Evolutionary conservation across 108 stramenopile species (phyloP), one percentile per base, ranked within the genome.

Genomic region (Skeletonema potamos): DNA sequence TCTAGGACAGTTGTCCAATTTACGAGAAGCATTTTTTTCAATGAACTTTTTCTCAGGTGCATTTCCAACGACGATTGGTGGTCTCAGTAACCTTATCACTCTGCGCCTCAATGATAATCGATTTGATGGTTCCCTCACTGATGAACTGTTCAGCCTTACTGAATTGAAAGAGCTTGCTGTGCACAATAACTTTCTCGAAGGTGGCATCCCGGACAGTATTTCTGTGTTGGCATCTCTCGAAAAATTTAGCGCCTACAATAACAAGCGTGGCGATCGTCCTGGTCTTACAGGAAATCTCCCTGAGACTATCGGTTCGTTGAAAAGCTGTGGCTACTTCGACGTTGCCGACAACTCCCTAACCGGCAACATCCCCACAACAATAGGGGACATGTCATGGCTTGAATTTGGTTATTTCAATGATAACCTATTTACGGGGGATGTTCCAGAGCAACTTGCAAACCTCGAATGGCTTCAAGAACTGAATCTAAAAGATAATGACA

Each of bases 131-230:
- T 27, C 67, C 20, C 62, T 76, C 54, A 67, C 67, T 3, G 67
- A 68, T 13, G 67, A 36, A 9, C 41, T 76, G 12, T 63, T 61
- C 39, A 28, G 39, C 46, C 57, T 74, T 11, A 22, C 41, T 15
- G 8, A 26, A n/a, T 51, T 76, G 15, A 34, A 41, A 22, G 66
- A 76, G 61, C 11, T 68, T 27, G 36, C 34, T 27, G 41, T 68
- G 54, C 54, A 61, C 34, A 60, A 63, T 33, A 76, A 76, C 36
- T 39, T 67, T 63, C 69, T 82, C 7, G 26, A 46, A 29, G 90
- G 85, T 13, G 64, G 63, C 1, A 75, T 91, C 34, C 86, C 86
- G 34, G 34, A 27, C 7, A 71, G 75, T 34, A 80, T 90, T 24
- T 78, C 82, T 20, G 68, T 59, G 15, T 66, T 85, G 76, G 64